Conservation (phyloP, 257 asterid species). For the Penstemon davidsonii region DNA sequence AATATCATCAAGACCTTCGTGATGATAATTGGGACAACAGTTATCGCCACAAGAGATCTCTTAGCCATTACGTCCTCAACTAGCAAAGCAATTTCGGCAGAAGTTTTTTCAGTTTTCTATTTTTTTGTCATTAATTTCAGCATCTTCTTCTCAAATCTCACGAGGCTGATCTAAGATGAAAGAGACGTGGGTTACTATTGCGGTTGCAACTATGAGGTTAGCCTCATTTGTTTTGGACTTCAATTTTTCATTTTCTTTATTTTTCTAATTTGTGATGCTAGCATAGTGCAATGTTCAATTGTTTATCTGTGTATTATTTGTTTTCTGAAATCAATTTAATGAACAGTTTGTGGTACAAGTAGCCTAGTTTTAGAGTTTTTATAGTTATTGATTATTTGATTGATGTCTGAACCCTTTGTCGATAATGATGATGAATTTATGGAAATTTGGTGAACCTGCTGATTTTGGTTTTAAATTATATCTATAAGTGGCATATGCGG, state of each 20-base stretch:
- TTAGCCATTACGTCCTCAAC: not conserved
- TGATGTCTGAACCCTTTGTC: not conserved
- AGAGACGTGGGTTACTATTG: slow-evolving; percentile 98
- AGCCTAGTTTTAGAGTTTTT: slow-evolving; percentile 7
- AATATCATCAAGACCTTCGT: slow-evolving; percentile 15
- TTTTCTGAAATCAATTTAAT: slow-evolving; percentile 1
- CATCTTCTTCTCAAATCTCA: slow-evolving; percentile 18
- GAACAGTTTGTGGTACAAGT: not conserved
- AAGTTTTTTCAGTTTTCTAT: too few species aligned
- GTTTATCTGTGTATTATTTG: not conserved
- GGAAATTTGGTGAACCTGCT: slow-evolving; percentile 14
- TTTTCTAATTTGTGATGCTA: not conserved
- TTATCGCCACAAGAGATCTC: slow-evolving; percentile 52
- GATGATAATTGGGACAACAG: slow-evolving; percentile 45
- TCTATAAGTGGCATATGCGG: not conserved
- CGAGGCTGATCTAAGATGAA: slow-evolving; percentile 85
- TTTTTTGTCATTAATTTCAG: not conserved
- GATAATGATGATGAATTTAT: not conserved
- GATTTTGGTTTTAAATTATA: not conserved
- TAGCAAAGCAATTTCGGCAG: too few species aligned
- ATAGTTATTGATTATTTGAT: not conserved
- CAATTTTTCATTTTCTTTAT: not conserved
- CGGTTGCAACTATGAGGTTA: slow-evolving; percentile 54
- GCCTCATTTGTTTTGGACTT: not conserved
- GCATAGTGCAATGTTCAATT: not conserved